These are phyloP conservation scores for Volvox africanus DNA, from an alignment of 139 green algal genomes.

Conservation along the genomic window DNA sequence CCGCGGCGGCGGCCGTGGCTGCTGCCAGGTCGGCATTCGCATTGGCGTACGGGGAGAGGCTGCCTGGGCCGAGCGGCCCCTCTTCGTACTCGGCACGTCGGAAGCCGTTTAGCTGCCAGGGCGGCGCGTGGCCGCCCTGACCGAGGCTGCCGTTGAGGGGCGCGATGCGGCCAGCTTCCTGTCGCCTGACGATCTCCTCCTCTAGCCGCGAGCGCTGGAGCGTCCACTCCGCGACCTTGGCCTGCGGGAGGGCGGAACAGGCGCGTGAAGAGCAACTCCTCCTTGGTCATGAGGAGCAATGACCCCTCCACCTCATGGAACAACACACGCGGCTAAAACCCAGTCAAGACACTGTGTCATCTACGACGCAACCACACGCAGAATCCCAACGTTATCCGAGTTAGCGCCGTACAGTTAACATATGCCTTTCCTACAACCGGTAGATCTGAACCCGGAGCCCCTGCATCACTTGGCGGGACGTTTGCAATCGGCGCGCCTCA, in stretches of 20 bases:
- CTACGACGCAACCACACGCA: too few species aligned
- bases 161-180: slow-evolving; percentile 53
- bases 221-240: slow-evolving; percentile 50
- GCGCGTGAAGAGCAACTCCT: neutral
- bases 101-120: neutral
- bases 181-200: slow-evolving; percentile 62
- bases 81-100: neutral
- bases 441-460: too few species aligned
- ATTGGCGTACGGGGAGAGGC: slow-evolving; percentile 36
- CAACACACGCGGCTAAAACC: too few species aligned
- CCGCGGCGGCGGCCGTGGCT: slow-evolving; percentile 30
- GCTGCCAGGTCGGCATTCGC: slow-evolving; percentile 46
- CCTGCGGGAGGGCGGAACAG: neutral
- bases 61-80: neutral
- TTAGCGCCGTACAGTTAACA: too few species aligned
- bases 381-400: too few species aligned
- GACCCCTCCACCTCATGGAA: too few species aligned
- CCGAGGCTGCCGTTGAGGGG: slow-evolving; percentile 19
- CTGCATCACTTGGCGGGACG: too few species aligned
- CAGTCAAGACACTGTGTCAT: too few species aligned
- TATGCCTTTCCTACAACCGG: too few species aligned
- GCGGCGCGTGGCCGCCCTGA: neutral
- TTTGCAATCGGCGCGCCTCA: too few species aligned
- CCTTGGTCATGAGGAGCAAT: too few species aligned
- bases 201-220: slow-evolving; percentile 52